Conservation (phyloP, 768 basidiomycete genomes). For the Mycena olivaceomarginata region DNA sequence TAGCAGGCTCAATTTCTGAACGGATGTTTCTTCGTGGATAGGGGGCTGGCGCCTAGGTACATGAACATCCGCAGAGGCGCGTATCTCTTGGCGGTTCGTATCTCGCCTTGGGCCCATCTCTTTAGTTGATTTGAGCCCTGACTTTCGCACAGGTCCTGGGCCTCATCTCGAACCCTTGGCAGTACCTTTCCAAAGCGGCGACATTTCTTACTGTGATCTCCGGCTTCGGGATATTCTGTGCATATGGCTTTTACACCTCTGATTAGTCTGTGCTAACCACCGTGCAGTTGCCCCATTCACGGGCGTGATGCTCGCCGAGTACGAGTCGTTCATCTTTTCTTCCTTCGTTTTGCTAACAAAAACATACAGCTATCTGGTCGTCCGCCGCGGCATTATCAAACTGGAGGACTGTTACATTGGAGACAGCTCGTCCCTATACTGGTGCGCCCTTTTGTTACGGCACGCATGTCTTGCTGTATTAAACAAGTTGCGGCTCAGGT, state of each 20-base stretch:
- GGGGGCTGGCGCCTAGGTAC: conserved; percentile 29
- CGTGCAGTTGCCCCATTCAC: conserved; percentile 28
- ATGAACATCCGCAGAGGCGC: conserved; percentile 19
- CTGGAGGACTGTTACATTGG: conserved; percentile 32
- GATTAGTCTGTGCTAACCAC: conserved; percentile 18
- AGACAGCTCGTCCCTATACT: conserved; percentile 30
- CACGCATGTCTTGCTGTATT: conserved; percentile 24
- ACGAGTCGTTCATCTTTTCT: conserved; percentile 27
- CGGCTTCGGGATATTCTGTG: conserved; percentile 30
- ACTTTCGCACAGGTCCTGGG: conserved; percentile 28
- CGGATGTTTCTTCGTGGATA: conserved; percentile 30
- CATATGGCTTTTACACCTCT: conserved; percentile 24
- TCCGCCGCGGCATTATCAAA: conserved; percentile 31
- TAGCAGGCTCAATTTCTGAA: conserved; percentile 36
- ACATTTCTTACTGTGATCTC: conserved; percentile 31
- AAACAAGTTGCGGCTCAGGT: conserved; percentile 22
- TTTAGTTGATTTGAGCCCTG: conserved; percentile 40
- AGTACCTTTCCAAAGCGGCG: conserved; percentile 28
- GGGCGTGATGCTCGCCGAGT: conserved; percentile 29
- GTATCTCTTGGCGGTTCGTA: conserved; percentile 29
- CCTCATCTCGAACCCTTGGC: conserved; percentile 31
- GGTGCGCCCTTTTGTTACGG: conserved; percentile 24
- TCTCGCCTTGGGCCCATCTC: conserved; percentile 34
- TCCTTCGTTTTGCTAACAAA: conserved; percentile 18
- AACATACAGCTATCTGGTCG: conserved; percentile 30